Evolutionary conservation across 768 basidiomycete genomes (phyloP).

Genomic region (Mycena filopes): DNA sequence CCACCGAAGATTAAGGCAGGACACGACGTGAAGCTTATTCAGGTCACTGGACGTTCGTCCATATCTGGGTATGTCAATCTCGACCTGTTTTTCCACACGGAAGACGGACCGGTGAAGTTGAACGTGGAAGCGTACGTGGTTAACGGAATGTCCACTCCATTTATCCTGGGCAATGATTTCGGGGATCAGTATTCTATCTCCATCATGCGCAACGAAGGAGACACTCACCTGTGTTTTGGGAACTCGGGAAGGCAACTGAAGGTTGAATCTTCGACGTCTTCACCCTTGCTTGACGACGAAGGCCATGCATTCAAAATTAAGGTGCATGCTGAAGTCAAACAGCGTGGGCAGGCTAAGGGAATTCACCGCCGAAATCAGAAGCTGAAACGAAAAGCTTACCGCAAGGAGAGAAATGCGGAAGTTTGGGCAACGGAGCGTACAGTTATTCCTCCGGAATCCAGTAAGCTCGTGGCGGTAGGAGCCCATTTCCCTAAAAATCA

Average conservation of each 20-base stretch:
- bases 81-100: too few species aligned
- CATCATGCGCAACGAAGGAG: constrained; percentile 30
- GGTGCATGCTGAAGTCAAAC: not conserved
- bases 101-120: constrained; percentile 36
- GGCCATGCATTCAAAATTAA: constrained; percentile 21
- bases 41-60: constrained; percentile 16
- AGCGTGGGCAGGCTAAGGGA: not conserved
- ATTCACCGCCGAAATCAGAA: constrained; percentile 15
- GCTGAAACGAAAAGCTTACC: not conserved
- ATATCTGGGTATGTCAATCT: constrained; percentile 45
- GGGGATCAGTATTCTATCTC: constrained; percentile 46
- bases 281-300: not conserved
- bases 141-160: constrained; percentile 41
- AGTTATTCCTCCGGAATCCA: constrained; percentile 27
- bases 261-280: not conserved
- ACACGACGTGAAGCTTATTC: not conserved
- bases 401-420: not conserved
- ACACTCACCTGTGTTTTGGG: constrained; percentile 3
- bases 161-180: constrained; percentile 47
- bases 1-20: constrained; percentile 30
- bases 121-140: constrained; percentile 44
- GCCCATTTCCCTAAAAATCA: not conserved
- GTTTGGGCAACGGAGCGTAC: constrained; percentile 13
- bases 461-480: constrained; percentile 18
- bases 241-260: constrained; percentile 5